Evolutionary conservation across 768 basidiomycete genomes (phyloP).

Genomic region (Tylopilus vinaceipallidus): DNA sequence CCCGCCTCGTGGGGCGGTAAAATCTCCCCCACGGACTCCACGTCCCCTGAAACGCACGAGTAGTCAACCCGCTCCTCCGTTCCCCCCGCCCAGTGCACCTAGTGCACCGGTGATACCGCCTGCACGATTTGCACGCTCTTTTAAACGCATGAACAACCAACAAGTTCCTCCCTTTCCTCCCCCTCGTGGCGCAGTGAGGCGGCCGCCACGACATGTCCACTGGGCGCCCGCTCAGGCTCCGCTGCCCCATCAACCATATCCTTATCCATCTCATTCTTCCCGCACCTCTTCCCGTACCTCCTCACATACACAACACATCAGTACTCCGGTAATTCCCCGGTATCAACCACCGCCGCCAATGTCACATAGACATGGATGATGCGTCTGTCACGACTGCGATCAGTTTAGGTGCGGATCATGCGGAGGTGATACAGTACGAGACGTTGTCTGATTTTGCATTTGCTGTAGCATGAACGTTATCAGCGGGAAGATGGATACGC

Average conservation of each 20-base stretch:
- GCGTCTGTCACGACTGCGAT: conserved; percentile 7
- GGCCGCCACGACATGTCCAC: conserved; percentile 25
- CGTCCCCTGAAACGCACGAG: conserved; percentile 5
- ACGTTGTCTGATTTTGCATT: conserved; percentile 21
- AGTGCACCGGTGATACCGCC: conserved; percentile 12
- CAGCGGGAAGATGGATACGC: conserved; percentile 12
- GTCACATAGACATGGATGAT: conserved; percentile 19
- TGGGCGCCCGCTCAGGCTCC: conserved; percentile 31
- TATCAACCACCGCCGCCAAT: conserved; percentile 19
- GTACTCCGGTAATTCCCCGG: conserved; percentile 11
- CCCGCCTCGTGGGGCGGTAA: conserved; percentile 18
- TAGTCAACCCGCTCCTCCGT: conserved; percentile 13
- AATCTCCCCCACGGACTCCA: conserved; percentile 10
- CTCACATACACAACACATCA: conserved; percentile 3
- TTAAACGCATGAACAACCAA: conserved; percentile 1
- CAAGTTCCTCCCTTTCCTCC: conserved; percentile 21
- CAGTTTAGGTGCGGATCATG: conserved; percentile 28
- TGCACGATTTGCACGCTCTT: background rate
- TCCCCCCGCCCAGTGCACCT: conserved; percentile 24
- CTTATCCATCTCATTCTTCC: conserved; percentile 24
- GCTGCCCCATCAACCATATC: conserved; percentile 24
- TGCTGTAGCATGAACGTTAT: conserved; percentile 25
- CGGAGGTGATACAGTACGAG: conserved; percentile 20
- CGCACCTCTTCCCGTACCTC: conserved; percentile 8
- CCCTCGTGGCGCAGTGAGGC: conserved; percentile 17